These are phyloP conservation scores for Sphaerostilbella broomeana DNA, from an alignment of 2,329 filamentous ascomycete genomes.

Conservation along the genomic window DNA sequence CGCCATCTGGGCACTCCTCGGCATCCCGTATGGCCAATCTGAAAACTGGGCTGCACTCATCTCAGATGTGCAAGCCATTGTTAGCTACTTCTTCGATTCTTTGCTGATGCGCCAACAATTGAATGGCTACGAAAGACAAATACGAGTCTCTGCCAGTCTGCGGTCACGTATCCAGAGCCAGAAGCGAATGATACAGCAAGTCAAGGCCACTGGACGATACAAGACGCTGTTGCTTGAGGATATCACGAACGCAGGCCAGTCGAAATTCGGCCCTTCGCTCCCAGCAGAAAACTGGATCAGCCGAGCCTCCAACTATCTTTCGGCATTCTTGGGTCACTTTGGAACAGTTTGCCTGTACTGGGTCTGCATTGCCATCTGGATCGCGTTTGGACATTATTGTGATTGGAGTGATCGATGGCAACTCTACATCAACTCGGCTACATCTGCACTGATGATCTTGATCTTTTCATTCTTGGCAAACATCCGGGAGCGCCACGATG, in stretches of 20 bases:
- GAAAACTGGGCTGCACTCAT: slow-evolving; percentile 32
- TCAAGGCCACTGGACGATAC: slow-evolving; percentile 16
- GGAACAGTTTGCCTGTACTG: slow-evolving; percentile 28
- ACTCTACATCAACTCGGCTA: slow-evolving; percentile 38
- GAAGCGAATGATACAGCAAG: slow-evolving; percentile 23
- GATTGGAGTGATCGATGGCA: slow-evolving; percentile 31
- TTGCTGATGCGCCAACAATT: slow-evolving; percentile 34
- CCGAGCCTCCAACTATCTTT: slow-evolving; percentile 20
- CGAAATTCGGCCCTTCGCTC: slow-evolving; percentile 15
- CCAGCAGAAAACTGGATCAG: slow-evolving; percentile 26
- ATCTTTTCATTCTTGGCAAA: slow-evolving; percentile 36
- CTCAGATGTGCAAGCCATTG: slow-evolving; percentile 30
- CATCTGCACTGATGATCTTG: slow-evolving; percentile 31
- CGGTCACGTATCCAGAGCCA: slow-evolving; percentile 27
- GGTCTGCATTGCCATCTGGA: slow-evolving; percentile 30
- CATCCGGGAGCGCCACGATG: slow-evolving; percentile 31
- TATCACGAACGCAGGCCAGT: slow-evolving; percentile 18
- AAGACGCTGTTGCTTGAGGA: slow-evolving; percentile 15
- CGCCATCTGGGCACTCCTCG: slow-evolving; percentile 24
- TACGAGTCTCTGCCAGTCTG: slow-evolving; percentile 24
- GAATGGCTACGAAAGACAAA: slow-evolving; percentile 24
- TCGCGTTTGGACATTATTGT: slow-evolving; percentile 24
- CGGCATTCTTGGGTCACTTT: slow-evolving; percentile 25
- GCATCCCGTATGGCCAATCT: slow-evolving; percentile 25
- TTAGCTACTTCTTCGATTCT: slow-evolving; percentile 32